Base-by-base conservation (phyloP, 2,329 filamentous ascomycete genomes). In the Calonectria crousiana region DNA sequence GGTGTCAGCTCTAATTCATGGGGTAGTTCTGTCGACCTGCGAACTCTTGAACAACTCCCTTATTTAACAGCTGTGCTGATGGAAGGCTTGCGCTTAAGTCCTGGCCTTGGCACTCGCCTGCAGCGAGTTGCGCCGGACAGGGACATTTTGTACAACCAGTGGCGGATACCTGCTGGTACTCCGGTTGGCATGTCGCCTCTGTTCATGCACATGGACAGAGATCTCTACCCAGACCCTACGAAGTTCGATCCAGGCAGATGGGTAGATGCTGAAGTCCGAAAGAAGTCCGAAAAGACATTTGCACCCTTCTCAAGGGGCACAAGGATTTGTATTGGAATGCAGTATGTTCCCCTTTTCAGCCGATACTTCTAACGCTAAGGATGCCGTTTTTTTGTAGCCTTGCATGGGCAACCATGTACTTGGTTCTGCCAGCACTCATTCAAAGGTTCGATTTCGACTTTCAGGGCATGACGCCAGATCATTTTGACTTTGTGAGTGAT, bases 401-500 rank as follows among this genome's bases (percentile, higher is more conserved):
- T 18, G 60, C 38, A 4, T 65, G 60, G 60, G 41, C 60, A 32
- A 26, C 49, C 3, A 23, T 65, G 41, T 65, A 49, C 28, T 26
- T 65, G 23, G 16, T 65, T 18, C 18, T 68, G 10, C 30, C 51
- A 5, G 26, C 66, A 18, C 16, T 56, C 6, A 49, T 68, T 11
- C 51, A 44, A n/a, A 41, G 34, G 26, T 68, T 68, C 36, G 16
- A 68, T 23, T 44, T 58, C 14, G 51, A 58, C 18, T 34, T 68
- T 11, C 18, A 30, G 36, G 36, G 49, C 26, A 6, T 68, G 13
- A 34, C 11, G 11, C 23, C 26, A 8, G 66, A 68, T 26, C n/a
- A 68, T 28, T 68, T 68, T 26, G 51, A 58, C 26, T 56, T 68
- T 28, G 66, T 44, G 9, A 68, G 66, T 20, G 66, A 68, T 18